Percentiles rank a stretch among this genome's conserved stretches.
Conservation (phyloP, 352 stramenopile species). For the Phytopythium aichiense region DNA sequence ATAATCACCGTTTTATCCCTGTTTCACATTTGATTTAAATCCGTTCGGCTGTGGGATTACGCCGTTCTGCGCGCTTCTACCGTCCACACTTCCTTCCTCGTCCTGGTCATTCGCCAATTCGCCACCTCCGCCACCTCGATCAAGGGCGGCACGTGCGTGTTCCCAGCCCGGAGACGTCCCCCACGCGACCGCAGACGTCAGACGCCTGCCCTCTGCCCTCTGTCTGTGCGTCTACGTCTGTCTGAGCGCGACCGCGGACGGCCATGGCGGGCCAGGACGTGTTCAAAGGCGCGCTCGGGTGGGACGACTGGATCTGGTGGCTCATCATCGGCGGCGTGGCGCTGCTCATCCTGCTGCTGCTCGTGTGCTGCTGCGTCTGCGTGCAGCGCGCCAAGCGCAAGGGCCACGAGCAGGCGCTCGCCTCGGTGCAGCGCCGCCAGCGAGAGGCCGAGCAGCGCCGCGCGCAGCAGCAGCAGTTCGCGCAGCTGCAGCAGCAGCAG, state of each 20-base stretch:
- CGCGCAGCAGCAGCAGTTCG: slow-evolving; percentile 35
- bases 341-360: slow-evolving; percentile 60
- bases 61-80: neutral
- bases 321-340: slow-evolving; percentile 48
- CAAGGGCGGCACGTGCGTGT: too few species aligned
- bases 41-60: neutral
- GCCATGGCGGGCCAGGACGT: slow-evolving; percentile 28
- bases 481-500: slow-evolving; percentile 29
- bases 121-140: neutral
- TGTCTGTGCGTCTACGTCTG: neutral
- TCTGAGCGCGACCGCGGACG: too few species aligned
- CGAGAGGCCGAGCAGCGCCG: slow-evolving; percentile 40
- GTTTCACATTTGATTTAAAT: neutral
- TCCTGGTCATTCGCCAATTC: neutral
- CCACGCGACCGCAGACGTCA: too few species aligned
- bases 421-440: slow-evolving; percentile 49
- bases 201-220: too few species aligned
- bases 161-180: too few species aligned
- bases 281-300: slow-evolving; percentile 70
- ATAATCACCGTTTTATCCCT: neutral
- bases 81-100: neutral
- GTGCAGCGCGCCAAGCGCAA: slow-evolving; percentile 77
- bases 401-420: slow-evolving; percentile 59
- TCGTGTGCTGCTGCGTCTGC: slow-evolving; percentile 77
- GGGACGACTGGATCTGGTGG: slow-evolving; percentile 84